Conservation (phyloP, 2,329 filamentous ascomycete genomes). For the Colletotrichum agaves region DNA sequence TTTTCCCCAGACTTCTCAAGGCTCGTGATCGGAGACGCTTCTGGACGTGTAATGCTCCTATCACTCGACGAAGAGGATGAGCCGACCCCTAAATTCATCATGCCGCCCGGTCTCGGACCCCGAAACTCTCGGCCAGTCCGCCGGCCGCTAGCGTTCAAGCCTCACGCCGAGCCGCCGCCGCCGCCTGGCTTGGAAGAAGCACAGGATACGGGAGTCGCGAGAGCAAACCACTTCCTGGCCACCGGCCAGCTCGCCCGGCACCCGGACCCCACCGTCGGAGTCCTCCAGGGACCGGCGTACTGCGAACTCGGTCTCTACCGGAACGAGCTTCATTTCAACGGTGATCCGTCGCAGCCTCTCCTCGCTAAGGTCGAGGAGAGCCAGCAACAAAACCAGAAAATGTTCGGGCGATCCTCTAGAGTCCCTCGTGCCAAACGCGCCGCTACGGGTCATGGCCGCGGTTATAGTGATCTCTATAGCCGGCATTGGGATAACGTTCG, state of each 20-base stretch:
- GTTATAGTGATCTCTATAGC: neutral
- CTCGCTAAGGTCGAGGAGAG: conserved; percentile 53
- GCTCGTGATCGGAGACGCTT: conserved; percentile 70
- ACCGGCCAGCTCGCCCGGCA: conserved; percentile 54
- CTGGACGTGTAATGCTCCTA: conserved; percentile 67
- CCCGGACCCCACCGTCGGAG: conserved; percentile 61
- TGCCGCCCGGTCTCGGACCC: conserved; percentile 39
- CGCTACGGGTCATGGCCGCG: neutral
- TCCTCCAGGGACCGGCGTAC: conserved; percentile 67
- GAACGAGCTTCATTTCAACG: conserved; percentile 58
- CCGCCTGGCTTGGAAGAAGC: conserved; percentile 44
- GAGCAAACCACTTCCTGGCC: conserved; percentile 50
- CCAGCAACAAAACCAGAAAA: conserved; percentile 55
- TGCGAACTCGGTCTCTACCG: conserved; percentile 57
- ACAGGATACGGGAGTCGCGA: conserved; percentile 40
- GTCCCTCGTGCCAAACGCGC: conserved; percentile 17
- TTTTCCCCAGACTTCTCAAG: conserved; percentile 68
- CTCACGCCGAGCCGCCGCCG: conserved; percentile 60
- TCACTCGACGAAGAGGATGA: conserved; percentile 58
- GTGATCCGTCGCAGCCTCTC: conserved; percentile 56
- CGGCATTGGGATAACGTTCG: neutral
- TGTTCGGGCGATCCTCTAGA: conserved; percentile 21
- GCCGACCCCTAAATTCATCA: conserved; percentile 47
- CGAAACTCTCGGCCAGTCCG: conserved; percentile 48
- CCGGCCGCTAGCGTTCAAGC: conserved; percentile 59